Evolutionary conservation across 306 rosid species (phyloP).

Genomic region (Luffa acutangula): DNA sequence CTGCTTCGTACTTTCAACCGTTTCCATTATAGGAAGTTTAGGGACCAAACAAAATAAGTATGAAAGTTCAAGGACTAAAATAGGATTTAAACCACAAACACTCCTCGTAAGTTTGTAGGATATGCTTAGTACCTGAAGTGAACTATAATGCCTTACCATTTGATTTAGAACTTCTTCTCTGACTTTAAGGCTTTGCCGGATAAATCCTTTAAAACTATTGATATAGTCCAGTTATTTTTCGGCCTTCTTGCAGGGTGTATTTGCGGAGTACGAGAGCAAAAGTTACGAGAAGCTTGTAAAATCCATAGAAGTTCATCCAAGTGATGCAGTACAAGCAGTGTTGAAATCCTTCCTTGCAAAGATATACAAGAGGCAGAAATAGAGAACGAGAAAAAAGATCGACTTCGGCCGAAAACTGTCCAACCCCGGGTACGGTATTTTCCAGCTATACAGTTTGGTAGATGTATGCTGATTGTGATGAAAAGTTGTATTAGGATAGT

Average conservation of each 20-base stretch:
- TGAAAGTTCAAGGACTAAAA: neutral
- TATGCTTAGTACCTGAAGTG: neutral
- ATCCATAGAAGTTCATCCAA: conserved; percentile 73
- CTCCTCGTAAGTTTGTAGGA: neutral
- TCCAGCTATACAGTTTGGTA: neutral
- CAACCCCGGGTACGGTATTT: neutral
- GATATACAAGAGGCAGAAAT: conserved; percentile 87
- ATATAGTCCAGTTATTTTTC: neutral
- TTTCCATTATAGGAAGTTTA: neutral
- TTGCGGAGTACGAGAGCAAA: conserved; percentile 54
- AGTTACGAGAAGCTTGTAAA: conserved; percentile 52
- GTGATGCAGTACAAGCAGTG: conserved; percentile 67
- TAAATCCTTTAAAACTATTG: neutral
- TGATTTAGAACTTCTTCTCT: neutral
- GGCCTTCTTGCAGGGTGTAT: conserved; percentile 35
- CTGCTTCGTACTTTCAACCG: neutral
- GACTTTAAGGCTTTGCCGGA: neutral
- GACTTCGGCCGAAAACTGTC: neutral
- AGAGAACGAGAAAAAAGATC: neutral
- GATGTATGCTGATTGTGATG: neutral
- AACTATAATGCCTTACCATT: neutral
- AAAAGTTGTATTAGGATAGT: neutral
- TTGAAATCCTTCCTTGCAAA: conserved; percentile 82
- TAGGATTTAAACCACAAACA: neutral
- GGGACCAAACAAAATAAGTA: neutral